Percentiles rank a stretch among this genome's conserved stretches.
phyloP scores from a whole-genome alignment of 73 alveolate species.

The Paramecium sonneborni region DNA sequence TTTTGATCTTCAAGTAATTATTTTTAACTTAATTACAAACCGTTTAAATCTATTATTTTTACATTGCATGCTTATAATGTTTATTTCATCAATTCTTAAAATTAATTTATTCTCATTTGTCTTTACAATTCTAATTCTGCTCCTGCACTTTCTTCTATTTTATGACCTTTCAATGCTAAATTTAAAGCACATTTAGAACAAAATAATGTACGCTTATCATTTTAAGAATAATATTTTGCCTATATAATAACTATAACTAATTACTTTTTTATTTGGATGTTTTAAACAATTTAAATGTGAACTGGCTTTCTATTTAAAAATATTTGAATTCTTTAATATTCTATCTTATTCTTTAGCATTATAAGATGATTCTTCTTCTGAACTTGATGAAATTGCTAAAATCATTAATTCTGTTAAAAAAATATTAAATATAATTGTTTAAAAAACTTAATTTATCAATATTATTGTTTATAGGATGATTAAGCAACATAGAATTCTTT shows the following conservation, averaged over 20 bases:
- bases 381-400: background rate
- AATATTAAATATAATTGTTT: background rate
- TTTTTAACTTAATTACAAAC: background rate
- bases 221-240: constrained; percentile 23
- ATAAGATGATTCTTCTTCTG: background rate
- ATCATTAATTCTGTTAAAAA: constrained; percentile 1
- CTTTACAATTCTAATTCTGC: constrained; percentile 10
- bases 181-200: constrained; percentile 54
- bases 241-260: background rate
- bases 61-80: background rate
- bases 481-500: background rate
- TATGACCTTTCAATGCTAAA: constrained; percentile 23
- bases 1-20: background rate
- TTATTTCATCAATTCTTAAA: background rate
- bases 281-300: constrained; percentile 7
- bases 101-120: constrained; percentile 1
- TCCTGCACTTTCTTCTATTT: constrained; percentile 20
- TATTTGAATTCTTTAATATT: constrained; percentile 27
- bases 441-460: background rate
- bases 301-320: constrained; percentile 10
- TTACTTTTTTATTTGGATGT: constrained; percentile 23
- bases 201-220: constrained; percentile 17
- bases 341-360: constrained; percentile 15
- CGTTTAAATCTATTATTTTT: background rate
- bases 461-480: background rate